Base-by-base conservation (phyloP, 306 rosid genomes). In the Rosa lucieae region DNA sequence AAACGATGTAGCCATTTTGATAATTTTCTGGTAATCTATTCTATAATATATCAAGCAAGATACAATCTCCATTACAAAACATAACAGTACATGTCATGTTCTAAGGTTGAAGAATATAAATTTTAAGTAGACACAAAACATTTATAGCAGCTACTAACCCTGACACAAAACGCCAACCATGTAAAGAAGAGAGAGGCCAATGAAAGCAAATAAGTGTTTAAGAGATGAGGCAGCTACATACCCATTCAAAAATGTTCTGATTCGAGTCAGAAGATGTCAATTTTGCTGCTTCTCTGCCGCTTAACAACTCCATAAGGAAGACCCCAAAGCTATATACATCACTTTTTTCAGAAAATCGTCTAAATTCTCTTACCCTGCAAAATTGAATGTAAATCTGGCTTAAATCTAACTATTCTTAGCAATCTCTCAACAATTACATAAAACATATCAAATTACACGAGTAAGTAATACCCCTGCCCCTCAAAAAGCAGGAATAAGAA, bases 291-390 rank as follows among this genome's bases (percentile, higher is more conserved):
- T 94, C 87, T 77, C 70, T 82, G 32, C 98, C 97, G 47, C 97
- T 90, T 42, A 89, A 87, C 78, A 94, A 79, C 84, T 94, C 98
- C 78, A 94, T 77, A 62, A 94, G 90, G 78, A 94, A 94, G 55
- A 90, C 92, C 0, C 97, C 98, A 74, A 88, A 94, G 84, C 98
- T 92, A 84, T 92, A 94, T 14, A 85, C 89, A 62, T 94, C 98
- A 35, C 94, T 94, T 83, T 94, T 94, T 77, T 94, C 98, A 18
- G 98, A 94, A 88, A 87, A 94, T 72, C 78, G 85, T 84, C 94
- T 82, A 84, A 94, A 94, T 84, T 92, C 98, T 84, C 78, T 89
- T 82, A 86, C 98, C 86, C 98, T 94, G 94, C 84, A 81, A 61
- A 68, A 88, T 20, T 35, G 67, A 18, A 81, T 42, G 84, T 72